Percentiles rank a stretch among this genome's conserved stretches.
phyloP scores from a whole-genome alignment of 805 yeast species.

The Millerozyma acaciae region DNA sequence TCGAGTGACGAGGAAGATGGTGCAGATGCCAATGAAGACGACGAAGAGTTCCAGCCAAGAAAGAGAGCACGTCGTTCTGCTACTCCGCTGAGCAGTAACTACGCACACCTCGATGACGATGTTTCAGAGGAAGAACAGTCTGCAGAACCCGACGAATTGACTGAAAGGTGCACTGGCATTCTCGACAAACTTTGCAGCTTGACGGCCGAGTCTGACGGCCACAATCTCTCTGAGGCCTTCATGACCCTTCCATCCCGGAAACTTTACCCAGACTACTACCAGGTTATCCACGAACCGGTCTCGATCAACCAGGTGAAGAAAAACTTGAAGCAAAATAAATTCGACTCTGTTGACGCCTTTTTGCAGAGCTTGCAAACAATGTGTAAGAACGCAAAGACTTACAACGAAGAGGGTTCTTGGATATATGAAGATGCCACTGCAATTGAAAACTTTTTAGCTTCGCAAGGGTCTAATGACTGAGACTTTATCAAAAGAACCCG shows the following conservation, averaged over 20 bases:
- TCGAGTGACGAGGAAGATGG: slow-evolving; percentile 20
- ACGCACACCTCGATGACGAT: slow-evolving; percentile 22
- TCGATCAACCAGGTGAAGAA: slow-evolving; percentile 54
- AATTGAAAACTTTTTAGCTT: slow-evolving; percentile 41
- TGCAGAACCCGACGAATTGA: slow-evolving; percentile 12
- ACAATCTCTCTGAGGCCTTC: slow-evolving; percentile 43
- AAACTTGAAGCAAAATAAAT: slow-evolving; percentile 38
- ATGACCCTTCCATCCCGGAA: slow-evolving; percentile 66
- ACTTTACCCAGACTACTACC: slow-evolving; percentile 82
- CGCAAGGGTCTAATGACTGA: too few species aligned
- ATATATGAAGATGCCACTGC: slow-evolving; percentile 56
- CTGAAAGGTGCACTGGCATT: slow-evolving; percentile 28
- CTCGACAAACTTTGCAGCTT: slow-evolving; percentile 41
- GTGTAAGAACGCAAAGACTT: slow-evolving; percentile 66
- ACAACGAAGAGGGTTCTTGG: slow-evolving; percentile 66
- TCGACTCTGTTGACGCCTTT: slow-evolving; percentile 43
- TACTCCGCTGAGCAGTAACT: slow-evolving; percentile 13
- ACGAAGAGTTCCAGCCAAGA: slow-evolving; percentile 13
- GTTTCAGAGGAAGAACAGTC: slow-evolving; percentile 21
- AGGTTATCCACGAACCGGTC: slow-evolving; percentile 56
- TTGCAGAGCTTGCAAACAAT: slow-evolving; percentile 60
- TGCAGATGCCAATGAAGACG: slow-evolving; percentile 22
- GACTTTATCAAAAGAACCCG: too few species aligned
- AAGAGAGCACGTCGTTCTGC: slow-evolving; percentile 15
- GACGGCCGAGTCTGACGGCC: slow-evolving; percentile 43